phyloP scores from a whole-genome alignment of 2,329 filamentous ascomycete species.

The Cercospora zeina region DNA sequence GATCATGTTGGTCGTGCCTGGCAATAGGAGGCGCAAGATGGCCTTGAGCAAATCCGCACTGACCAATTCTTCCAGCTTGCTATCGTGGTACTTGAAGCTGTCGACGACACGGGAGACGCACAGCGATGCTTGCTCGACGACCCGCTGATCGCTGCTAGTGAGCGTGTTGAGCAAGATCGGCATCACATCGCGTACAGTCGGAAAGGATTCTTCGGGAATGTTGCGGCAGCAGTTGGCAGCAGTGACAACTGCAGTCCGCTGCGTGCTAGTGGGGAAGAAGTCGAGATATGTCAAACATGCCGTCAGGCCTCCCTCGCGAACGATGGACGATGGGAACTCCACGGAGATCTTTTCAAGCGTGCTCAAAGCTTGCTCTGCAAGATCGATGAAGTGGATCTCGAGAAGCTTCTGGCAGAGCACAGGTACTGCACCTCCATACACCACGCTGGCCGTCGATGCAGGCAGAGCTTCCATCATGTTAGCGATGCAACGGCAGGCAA shows the following conservation, averaged over 20 bases:
- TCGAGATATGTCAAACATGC: slow-evolving; percentile 96
- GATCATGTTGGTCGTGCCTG: slow-evolving; percentile 93
- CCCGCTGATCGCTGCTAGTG: slow-evolving; percentile 88
- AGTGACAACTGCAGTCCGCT: slow-evolving; percentile 93
- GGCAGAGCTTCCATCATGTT: slow-evolving; percentile 98
- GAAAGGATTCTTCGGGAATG: slow-evolving; percentile 89
- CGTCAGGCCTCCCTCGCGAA: slow-evolving; percentile 89
- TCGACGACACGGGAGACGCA: slow-evolving; percentile 96
- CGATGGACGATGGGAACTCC: slow-evolving; percentile 92
- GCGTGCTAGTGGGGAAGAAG: slow-evolving; percentile 96
- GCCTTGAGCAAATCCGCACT: slow-evolving; percentile 83
- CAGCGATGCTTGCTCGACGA: slow-evolving; percentile 93
- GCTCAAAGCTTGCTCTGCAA: slow-evolving; percentile 94
- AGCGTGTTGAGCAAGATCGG: slow-evolving; percentile 88
- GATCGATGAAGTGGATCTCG: slow-evolving; percentile 94
- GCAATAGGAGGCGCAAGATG: slow-evolving; percentile 81
- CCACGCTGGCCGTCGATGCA: slow-evolving; percentile 88
- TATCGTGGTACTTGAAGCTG: slow-evolving; percentile 87
- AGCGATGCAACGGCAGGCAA: slow-evolving; percentile 91
- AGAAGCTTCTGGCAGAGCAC: slow-evolving; percentile 91
- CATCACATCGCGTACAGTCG: slow-evolving; percentile 93
- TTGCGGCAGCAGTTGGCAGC: slow-evolving; percentile 98
- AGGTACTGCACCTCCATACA: slow-evolving; percentile 94
- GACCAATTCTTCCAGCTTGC: slow-evolving; percentile 88
- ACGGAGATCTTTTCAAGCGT: slow-evolving; percentile 96